phyloP scores from a whole-genome alignment of 768 basidiomycete species.

The Mycena venus region DNA sequence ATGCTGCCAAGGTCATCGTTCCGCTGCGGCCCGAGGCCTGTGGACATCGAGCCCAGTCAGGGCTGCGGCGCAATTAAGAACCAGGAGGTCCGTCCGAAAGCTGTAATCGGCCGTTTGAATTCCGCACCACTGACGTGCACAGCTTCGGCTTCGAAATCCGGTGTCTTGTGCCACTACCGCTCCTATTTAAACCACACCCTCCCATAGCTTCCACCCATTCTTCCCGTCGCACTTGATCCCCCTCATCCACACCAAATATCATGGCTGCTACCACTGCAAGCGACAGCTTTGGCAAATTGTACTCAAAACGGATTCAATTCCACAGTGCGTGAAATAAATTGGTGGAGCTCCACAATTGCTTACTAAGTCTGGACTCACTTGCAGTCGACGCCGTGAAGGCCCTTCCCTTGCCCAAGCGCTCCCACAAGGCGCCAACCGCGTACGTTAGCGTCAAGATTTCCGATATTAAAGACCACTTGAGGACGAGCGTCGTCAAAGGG shows the following conservation, averaged over 20 bases:
- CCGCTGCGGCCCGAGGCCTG: background rate
- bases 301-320: constrained; percentile 31
- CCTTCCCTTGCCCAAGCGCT: constrained; percentile 3
- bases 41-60: background rate
- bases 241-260: background rate
- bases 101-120: constrained; percentile 13
- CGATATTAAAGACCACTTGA: constrained; percentile 15
- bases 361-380: background rate
- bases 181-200: background rate
- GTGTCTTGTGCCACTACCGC: background rate
- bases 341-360: background rate
- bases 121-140: constrained; percentile 10
- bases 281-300: background rate
- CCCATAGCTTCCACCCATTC: background rate
- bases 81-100: constrained; percentile 28
- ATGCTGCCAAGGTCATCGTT: background rate
- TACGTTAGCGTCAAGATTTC: constrained; percentile 25
- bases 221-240: background rate
- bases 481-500: constrained; percentile 23
- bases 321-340: constrained; percentile 14
- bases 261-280: constrained; percentile 13
- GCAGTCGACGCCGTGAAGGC: constrained; percentile 25
- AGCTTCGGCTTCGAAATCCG: constrained; percentile 11
- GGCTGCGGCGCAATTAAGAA: background rate
- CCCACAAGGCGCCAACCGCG: constrained; percentile 9